These are phyloP conservation scores for Colletotrichum cuscutae DNA, from an alignment of 2,329 filamentous ascomycete genomes.

Conservation along the genomic window DNA sequence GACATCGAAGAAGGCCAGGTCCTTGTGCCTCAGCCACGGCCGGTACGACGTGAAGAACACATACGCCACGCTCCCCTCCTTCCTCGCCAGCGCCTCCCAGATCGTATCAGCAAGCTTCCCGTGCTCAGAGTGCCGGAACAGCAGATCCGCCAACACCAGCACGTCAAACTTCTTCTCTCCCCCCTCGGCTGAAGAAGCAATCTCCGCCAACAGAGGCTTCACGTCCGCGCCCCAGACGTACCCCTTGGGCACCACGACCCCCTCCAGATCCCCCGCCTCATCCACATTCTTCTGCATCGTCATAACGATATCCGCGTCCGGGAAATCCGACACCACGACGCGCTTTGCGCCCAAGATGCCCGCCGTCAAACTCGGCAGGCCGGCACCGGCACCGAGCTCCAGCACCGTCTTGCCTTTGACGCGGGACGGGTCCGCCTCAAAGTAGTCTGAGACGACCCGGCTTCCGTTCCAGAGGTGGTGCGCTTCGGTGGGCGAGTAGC, in stretches of 20 bases:
- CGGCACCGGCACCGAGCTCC: slow-evolving; percentile 90
- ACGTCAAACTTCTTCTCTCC: slow-evolving; percentile 73
- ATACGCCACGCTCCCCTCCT: slow-evolving; percentile 70
- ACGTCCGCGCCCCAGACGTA: slow-evolving; percentile 85
- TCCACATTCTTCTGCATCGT: slow-evolving; percentile 83
- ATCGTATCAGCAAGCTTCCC: slow-evolving; percentile 79
- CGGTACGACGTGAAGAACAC: slow-evolving; percentile 97
- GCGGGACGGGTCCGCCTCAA: slow-evolving; percentile 75
- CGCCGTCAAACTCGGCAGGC: slow-evolving; percentile 83
- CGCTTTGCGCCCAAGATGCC: slow-evolving; percentile 76
- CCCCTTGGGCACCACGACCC: slow-evolving; percentile 69
- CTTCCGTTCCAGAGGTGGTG: slow-evolving; percentile 93
- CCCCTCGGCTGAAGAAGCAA: slow-evolving; percentile 48
- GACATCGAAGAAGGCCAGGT: slow-evolving; percentile 86
- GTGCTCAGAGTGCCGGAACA: slow-evolving; percentile 94
- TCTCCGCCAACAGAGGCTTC: slow-evolving; percentile 64
- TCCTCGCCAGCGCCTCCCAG: slow-evolving; percentile 69
- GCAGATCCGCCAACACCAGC: slow-evolving; percentile 85
- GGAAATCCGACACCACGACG: slow-evolving; percentile 89
- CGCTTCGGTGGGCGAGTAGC: slow-evolving; percentile 88
- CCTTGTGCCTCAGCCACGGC: slow-evolving; percentile 88
- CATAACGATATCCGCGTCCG: slow-evolving; percentile 82
- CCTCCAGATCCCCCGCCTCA: slow-evolving; percentile 49
- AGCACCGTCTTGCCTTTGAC: slow-evolving; percentile 78
- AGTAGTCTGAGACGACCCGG: slow-evolving; percentile 79